Evolutionary conservation across 257 asterid genomes (phyloP), one percentile per base, ranked within the genome.

Genomic region (Nicotiana tomentosiformis): DNA sequence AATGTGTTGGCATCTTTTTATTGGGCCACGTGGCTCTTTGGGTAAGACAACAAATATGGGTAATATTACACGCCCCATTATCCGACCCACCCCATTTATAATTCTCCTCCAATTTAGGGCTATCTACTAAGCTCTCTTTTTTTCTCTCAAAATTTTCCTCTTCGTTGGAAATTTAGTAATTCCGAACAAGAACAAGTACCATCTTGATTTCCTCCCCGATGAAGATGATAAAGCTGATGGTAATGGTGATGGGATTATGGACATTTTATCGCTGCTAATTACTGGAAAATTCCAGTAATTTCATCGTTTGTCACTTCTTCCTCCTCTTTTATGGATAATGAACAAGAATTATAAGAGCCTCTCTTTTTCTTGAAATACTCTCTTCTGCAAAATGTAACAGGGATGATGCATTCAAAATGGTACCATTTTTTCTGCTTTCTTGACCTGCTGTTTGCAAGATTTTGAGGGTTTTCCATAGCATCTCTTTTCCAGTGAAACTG

Each of bases 161-260:
- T 43, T 43, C 51, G 87, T 82, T 7, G 93, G 78, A 66, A 85
- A 83, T 67, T 87, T 91, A 58, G 92, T 83, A 20, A 87, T 84
- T 77, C 97, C 97, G 43, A 88, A 87, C 46, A 92, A 82, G 84
- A 87, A 77, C 66, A 89, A 30, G 87, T 86, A 83, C 97, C 95
- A 91, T 32, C 85, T 90, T 1, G 89, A 87, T 60, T 87, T 86
- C 82, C 87, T 85, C 0, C 90, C 86, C 9, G 88, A 79, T 0
- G 96, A 81, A 46, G 93, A 66, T 62, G 62, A 56, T 56, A 16
- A 39, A 39, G 49, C 5, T 56, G 61, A 56, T 56, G 61, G 6
- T 5, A 39, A 39, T 39, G 10, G 11, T 43, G 58, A 53, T 53
- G 58, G 57, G 15, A 90, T 70, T 20, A 87, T 17, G 1, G 93